Evolutionary conservation across 2,329 filamentous ascomycete species (phyloP).

Genomic region (Hypomyces perniciosus): DNA sequence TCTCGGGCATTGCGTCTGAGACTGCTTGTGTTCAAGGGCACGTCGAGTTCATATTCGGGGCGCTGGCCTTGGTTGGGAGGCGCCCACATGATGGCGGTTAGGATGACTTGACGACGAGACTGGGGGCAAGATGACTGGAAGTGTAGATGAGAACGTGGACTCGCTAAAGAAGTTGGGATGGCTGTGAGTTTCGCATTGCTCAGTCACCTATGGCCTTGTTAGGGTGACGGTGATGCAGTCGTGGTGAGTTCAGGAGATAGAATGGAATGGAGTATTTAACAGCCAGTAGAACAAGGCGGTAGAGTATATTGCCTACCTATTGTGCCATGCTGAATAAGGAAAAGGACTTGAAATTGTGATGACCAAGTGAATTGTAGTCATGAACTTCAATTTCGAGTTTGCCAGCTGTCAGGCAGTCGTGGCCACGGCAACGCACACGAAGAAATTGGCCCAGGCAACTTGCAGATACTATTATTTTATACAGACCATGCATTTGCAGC

Average conservation of each 20-base stretch:
- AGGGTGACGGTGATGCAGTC: not conserved
- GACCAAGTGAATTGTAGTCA: not conserved
- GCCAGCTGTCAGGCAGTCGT: conserved; percentile 5
- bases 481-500: not conserved
- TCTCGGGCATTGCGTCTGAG: conserved; percentile 16
- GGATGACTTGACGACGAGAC: too few relatives aligned
- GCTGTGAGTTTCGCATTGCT: too few relatives aligned
- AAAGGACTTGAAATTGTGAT: not conserved
- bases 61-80: not conserved
- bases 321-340: not conserved
- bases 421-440: not conserved
- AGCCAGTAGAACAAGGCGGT: too few relatives aligned
- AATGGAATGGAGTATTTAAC: not conserved
- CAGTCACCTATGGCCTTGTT: too few relatives aligned
- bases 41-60: conserved; percentile 14
- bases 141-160: too few relatives aligned
- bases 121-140: too few relatives aligned
- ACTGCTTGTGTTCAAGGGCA: conserved; percentile 16
- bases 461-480: not conserved
- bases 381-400: not conserved
- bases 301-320: not conserved
- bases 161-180: too few relatives aligned
- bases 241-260: not conserved
- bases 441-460: conserved; percentile 3
- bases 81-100: too few relatives aligned